Conservation (phyloP, 2,329 filamentous ascomycete species). For the Fusarium verticillioides region DNA sequence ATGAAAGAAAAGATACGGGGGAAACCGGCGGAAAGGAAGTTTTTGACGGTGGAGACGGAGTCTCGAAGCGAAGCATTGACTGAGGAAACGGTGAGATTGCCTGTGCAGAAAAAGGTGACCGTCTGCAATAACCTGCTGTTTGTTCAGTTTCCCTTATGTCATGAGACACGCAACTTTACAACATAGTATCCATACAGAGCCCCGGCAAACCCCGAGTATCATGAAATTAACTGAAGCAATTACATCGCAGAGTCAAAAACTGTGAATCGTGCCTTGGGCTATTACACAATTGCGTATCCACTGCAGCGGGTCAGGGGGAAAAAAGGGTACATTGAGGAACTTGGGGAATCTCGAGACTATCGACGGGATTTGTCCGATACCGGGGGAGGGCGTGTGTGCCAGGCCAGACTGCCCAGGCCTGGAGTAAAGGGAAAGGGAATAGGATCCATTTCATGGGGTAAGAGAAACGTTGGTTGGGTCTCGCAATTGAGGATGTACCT, state of each 20-base stretch:
- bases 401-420: not conserved
- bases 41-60: constrained; percentile 26
- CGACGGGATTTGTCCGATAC: constrained; percentile 34
- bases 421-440: not conserved
- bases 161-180: constrained; percentile 25
- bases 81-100: not conserved
- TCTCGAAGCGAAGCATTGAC: constrained; percentile 8
- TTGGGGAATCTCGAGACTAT: constrained; percentile 2
- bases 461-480: constrained; percentile 17
- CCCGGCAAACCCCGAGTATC: constrained; percentile 24
- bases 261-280: constrained; percentile 8
- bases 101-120: not conserved
- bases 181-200: constrained; percentile 23
- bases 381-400: constrained; percentile 8
- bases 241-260: not conserved
- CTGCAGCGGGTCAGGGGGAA: constrained; percentile 16
- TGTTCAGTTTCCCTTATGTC: constrained; percentile 29
- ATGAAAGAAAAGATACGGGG: constrained; percentile 14
- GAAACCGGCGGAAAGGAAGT: constrained; percentile 33
- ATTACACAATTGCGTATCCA: constrained; percentile 41
- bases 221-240: constrained; percentile 18
- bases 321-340: constrained; percentile 20
- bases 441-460: constrained; percentile 22
- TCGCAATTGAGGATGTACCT: constrained; percentile 22
- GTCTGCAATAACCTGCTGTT: not conserved